These are phyloP conservation scores for Plectosphaerella cucumerina DNA, from an alignment of 2,329 filamentous ascomycete genomes.

Conservation along the genomic window DNA sequence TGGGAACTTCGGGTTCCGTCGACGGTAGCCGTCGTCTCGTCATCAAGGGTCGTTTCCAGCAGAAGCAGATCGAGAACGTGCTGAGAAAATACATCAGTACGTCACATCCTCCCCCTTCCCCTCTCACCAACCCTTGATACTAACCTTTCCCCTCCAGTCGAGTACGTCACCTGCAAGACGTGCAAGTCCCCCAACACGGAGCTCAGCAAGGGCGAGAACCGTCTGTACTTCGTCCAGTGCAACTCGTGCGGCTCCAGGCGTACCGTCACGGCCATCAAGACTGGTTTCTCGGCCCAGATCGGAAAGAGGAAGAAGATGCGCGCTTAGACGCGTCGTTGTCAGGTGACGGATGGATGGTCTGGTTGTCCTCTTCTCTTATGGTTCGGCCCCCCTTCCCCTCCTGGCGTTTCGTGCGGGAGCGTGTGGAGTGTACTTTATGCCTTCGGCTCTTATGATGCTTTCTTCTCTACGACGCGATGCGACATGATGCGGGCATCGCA, in stretches of 20 bases:
- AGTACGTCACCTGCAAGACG: slow-evolving; percentile 99
- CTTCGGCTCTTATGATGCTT: too few species aligned
- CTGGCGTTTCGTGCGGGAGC: slow-evolving; percentile 4
- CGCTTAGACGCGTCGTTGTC: slow-evolving; percentile 50
- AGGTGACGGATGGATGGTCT: too few species aligned
- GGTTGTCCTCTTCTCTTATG: too few species aligned
- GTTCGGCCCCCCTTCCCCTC: too few species aligned
- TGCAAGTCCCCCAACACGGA: slow-evolving; percentile 93
- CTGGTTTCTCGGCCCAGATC: slow-evolving; percentile 99
- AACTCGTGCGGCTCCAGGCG: slow-evolving; percentile 76
- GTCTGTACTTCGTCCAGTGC: slow-evolving; percentile 98
- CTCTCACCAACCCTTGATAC: slow-evolving; percentile 10
- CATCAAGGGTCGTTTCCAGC: slow-evolving; percentile 99
- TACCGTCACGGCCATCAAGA: slow-evolving; percentile 97
- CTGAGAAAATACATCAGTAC: slow-evolving; percentile 89
- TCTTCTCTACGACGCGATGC: too few species aligned
- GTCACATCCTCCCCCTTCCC: slow-evolving; percentile 23
- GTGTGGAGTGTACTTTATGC: too few species aligned
- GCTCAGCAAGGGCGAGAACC: slow-evolving; percentile 98
- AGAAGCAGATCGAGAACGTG: slow-evolving; percentile 98
- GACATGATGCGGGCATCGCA: too few species aligned
- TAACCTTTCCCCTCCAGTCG: slow-evolving; percentile 57
- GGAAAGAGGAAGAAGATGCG: slow-evolving; percentile 97
- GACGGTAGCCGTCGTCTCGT: slow-evolving; percentile 90
- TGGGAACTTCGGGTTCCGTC: slow-evolving; percentile 94